Evolutionary conservation across 345 rosid species (phyloP).

Genomic region (Murraya paniculata): DNA sequence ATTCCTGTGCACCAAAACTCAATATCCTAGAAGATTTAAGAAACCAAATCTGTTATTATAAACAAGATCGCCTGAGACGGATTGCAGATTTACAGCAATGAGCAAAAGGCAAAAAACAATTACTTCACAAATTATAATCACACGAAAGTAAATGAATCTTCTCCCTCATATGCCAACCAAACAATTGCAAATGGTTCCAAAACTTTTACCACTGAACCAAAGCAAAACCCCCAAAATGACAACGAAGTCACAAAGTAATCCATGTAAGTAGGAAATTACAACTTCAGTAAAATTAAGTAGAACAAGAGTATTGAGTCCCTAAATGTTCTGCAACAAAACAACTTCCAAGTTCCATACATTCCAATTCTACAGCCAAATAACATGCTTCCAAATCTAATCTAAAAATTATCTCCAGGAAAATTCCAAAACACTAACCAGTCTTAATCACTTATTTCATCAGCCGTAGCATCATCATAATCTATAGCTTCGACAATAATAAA

Average conservation of each 20-base stretch:
- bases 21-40: background rate
- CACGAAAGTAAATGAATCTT: background rate
- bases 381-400: background rate
- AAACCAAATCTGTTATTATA: background rate
- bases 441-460: background rate
- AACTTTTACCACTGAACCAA: background rate
- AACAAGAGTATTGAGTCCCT: too few species aligned
- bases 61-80: background rate
- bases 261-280: too few species aligned
- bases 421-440: background rate
- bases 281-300: too few species aligned
- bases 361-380: background rate
- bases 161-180: background rate
- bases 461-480: background rate
- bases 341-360: background rate
- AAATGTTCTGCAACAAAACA: background rate
- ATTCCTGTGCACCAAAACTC: background rate
- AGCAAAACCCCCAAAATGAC: background rate
- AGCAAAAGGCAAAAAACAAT: background rate
- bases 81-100: background rate
- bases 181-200: background rate
- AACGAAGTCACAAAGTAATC: background rate
- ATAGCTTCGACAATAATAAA: background rate
- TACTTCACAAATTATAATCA: background rate
- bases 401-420: background rate